Percentiles rank a stretch among this genome's conserved stretches.
Evolutionary conservation across 371 early-diverging fungal genomes (phyloP).

Genomic region (Phascolomyces articulosus): DNA sequence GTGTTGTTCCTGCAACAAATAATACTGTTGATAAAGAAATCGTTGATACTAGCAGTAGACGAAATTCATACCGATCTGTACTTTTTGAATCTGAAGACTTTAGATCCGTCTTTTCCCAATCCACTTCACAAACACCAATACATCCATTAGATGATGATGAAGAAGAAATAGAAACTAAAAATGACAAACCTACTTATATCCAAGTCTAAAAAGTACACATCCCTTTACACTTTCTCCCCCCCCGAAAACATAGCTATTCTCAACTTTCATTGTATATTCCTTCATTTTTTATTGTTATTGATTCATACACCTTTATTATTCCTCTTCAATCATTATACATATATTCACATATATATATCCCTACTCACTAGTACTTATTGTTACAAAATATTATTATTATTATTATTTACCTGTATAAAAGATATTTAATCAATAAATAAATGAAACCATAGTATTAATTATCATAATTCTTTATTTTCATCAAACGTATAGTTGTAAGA

Average conservation of each 20-base stretch:
- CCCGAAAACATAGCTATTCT: not conserved
- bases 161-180: not conserved
- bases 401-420: too few species aligned
- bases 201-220: not conserved
- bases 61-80: not conserved
- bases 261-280: not conserved
- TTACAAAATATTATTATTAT: too few species aligned
- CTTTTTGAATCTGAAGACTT: not conserved
- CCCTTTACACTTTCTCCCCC: not conserved
- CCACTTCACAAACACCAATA: not conserved
- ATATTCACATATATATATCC: too few species aligned
- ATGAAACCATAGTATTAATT: too few species aligned
- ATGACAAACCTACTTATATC: constrained; percentile 1
- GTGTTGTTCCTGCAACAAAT: not conserved
- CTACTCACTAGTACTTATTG: too few species aligned
- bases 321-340: not conserved
- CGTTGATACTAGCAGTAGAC: not conserved
- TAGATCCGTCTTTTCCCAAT: not conserved
- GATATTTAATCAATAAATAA: too few species aligned
- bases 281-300: not conserved
- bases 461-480: too few species aligned
- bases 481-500: too few species aligned
- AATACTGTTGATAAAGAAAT: not conserved
- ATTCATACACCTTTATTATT: not conserved
- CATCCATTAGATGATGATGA: not conserved